Evolutionary conservation across 352 stramenopile species (phyloP).

Genomic region (Pythium folliculosum): DNA sequence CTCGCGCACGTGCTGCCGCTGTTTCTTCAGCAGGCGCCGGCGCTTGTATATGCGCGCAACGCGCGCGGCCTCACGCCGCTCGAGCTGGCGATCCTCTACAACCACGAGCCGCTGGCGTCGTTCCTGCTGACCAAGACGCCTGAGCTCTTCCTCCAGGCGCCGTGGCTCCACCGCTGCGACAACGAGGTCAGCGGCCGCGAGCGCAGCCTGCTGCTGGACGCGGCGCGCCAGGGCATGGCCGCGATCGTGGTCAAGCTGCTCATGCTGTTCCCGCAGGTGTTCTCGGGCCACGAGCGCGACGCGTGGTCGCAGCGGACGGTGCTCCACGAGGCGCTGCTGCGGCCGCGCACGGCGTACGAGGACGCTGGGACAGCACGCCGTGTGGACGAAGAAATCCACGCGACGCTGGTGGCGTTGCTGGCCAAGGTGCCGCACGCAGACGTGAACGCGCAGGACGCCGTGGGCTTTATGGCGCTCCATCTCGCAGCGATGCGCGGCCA

Average conservation of each 20-base stretch:
- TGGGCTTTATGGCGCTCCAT: slow-evolving; percentile 64
- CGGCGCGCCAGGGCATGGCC: slow-evolving; percentile 44
- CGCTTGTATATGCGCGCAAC: slow-evolving; percentile 44
- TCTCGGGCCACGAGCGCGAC: slow-evolving; percentile 44
- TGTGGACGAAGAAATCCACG: slow-evolving; percentile 32
- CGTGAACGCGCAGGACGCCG: slow-evolving; percentile 53
- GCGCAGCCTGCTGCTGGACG: slow-evolving; percentile 52
- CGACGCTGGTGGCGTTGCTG: slow-evolving; percentile 36
- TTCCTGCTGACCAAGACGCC: slow-evolving; percentile 62
- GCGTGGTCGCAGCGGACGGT: slow-evolving; percentile 45
- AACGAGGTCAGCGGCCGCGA: slow-evolving; percentile 16
- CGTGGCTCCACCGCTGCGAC: slow-evolving; percentile 1
- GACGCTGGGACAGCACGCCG: slow-evolving; percentile 10
- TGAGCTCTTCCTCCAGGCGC: slow-evolving; percentile 35
- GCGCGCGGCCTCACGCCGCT: slow-evolving; percentile 44
- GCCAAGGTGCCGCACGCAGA: slow-evolving; percentile 34
- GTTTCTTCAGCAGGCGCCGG: slow-evolving; percentile 30
- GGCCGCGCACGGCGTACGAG: slow-evolving; percentile 28
- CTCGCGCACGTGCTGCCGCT: slow-evolving; percentile 53
- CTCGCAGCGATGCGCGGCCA: slow-evolving; percentile 51
- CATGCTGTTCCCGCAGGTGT: slow-evolving; percentile 46
- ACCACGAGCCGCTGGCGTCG: slow-evolving; percentile 52
- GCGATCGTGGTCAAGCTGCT: slow-evolving; percentile 50
- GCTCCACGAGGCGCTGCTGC: slow-evolving; percentile 51
- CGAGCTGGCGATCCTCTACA: slow-evolving; percentile 45